Evolutionary conservation across 2,329 filamentous ascomycete species (phyloP).

Genomic region (Raffaelea arxii): DNA sequence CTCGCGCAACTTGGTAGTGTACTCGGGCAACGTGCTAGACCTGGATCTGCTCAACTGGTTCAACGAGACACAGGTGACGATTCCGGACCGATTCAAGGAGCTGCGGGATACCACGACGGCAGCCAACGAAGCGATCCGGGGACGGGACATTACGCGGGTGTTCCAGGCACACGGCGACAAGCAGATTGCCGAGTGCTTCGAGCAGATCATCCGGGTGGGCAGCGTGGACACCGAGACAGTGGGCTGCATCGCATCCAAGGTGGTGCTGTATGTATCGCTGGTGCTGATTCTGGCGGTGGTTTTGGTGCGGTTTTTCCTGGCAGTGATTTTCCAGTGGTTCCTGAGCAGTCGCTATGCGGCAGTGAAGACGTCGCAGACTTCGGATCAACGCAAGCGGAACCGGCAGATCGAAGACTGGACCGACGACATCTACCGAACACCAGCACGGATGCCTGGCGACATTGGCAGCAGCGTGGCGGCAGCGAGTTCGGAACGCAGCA

Average conservation of each 20-base stretch:
- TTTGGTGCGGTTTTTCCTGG: slow-evolving; percentile 74
- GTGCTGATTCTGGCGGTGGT: slow-evolving; percentile 90
- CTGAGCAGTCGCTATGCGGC: slow-evolving; percentile 78
- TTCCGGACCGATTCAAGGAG: slow-evolving; percentile 69
- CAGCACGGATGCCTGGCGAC: slow-evolving; percentile 69
- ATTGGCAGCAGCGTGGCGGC: slow-evolving; percentile 53
- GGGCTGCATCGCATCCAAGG: slow-evolving; percentile 93
- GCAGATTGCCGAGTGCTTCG: slow-evolving; percentile 73
- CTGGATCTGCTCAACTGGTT: slow-evolving; percentile 85
- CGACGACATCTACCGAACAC: slow-evolving; percentile 92
- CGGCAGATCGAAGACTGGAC: slow-evolving; percentile 97
- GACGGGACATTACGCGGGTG: slow-evolving; percentile 79
- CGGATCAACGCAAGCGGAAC: slow-evolving; percentile 73
- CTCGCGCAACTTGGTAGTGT: slow-evolving; percentile 85
- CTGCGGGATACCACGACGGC: slow-evolving; percentile 57
- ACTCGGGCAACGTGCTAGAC: slow-evolving; percentile 88
- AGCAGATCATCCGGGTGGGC: slow-evolving; percentile 91
- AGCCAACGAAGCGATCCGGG: slow-evolving; percentile 56
- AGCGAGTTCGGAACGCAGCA: slow-evolving; percentile 58
- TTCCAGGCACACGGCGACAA: slow-evolving; percentile 76
- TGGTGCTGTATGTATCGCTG: slow-evolving; percentile 89
- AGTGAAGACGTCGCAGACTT: slow-evolving; percentile 71
- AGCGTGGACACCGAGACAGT: slow-evolving; percentile 93
- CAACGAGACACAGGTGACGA: slow-evolving; percentile 66
- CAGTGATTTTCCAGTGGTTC: slow-evolving; percentile 94